phyloP scores from a whole-genome alignment of 345 rosid species.

The Heritiera fomes region DNA sequence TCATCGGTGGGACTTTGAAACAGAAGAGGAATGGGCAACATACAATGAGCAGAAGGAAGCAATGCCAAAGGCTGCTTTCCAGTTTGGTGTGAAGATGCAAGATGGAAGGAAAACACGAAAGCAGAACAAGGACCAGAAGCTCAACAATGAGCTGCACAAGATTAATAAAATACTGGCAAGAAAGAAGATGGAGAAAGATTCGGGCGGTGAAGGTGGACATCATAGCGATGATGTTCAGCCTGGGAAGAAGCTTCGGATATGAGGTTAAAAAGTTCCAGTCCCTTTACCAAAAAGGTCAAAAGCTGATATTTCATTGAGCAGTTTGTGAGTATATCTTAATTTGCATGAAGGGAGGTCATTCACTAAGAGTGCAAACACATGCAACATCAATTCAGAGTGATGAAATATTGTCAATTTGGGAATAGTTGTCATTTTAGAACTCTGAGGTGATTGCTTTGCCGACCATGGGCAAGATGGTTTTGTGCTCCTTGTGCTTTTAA shows the following conservation, averaged over 20 bases:
- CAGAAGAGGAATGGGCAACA: constrained; percentile 96
- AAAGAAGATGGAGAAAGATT: constrained; percentile 79
- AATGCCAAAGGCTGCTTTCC: constrained; percentile 98
- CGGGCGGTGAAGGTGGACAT: constrained; percentile 51
- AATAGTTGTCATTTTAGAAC: too few relatives aligned
- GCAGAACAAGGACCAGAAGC: constrained; percentile 95
- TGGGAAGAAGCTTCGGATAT: constrained; percentile 60
- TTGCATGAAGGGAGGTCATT: too few relatives aligned
- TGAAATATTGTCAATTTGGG: too few relatives aligned
- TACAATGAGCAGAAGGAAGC: constrained; percentile 99
- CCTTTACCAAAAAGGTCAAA: background rate
- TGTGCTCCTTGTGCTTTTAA: too few relatives aligned
- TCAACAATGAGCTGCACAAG: constrained; percentile 83
- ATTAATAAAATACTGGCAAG: constrained; percentile 88
- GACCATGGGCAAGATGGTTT: too few relatives aligned
- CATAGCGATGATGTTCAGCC: constrained; percentile 47
- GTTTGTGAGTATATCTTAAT: background rate
- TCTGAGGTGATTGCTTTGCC: too few relatives aligned
- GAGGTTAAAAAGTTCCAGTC: constrained; percentile 3
- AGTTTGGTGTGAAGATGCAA: constrained; percentile 99
- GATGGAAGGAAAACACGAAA: constrained; percentile 93
- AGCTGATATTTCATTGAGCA: background rate
- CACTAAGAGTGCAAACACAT: too few relatives aligned
- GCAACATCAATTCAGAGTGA: too few relatives aligned
- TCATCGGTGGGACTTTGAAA: constrained; percentile 98